Base-by-base conservation (phyloP, 306 rosid genomes). In the Sindora glabra region DNA sequence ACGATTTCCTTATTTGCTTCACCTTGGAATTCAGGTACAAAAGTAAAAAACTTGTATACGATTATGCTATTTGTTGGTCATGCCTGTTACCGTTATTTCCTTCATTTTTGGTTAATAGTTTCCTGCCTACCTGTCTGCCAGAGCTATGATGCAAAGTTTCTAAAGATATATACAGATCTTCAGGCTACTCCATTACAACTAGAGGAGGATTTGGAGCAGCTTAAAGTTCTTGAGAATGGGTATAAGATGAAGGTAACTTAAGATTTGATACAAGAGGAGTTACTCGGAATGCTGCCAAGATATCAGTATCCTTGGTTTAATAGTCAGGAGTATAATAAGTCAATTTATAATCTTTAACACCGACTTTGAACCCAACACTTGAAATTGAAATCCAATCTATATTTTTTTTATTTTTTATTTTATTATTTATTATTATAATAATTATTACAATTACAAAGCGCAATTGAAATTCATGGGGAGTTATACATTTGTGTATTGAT, bases 141-240 rank as follows among this genome's bases (percentile, higher is more conserved):
- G 99, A 89, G 96, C 85, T 92, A 74, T n/a, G 96, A 89, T 68
- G 22, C 95, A 0, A 82, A 86, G 70, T 89, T 92, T 82, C 85
- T 92, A 37, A 79, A 74, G 72, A 62, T 65, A 74, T 92, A 89
- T 79, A 70, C 90, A 29, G 74, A 80, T 62, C 96, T 92, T 71
- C 53, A 74, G 60, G 78, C 96, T 8, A 89, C 99, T 46, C 94
- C 94, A 3, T 70, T 86, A 83, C 99, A 92, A 76, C 83, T 92
- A 6, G 95, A 92, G 74, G 99, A 92, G 69, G 99, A 92, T 77
- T 77, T 92, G 72, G 99, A 92, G 76, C 99, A 92, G 77, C 95
- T 92, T 42, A 92, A 92, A 73, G 96, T 92, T 74, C 87, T 92
- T 16, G 99, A 92, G 77, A 86, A 92, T 67, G 99, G n/a, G n/a